Percentiles rank a stretch among this genome's conserved stretches.
Conservation (phyloP, 345 rosid species). For the Streptanthus diversifolius region DNA sequence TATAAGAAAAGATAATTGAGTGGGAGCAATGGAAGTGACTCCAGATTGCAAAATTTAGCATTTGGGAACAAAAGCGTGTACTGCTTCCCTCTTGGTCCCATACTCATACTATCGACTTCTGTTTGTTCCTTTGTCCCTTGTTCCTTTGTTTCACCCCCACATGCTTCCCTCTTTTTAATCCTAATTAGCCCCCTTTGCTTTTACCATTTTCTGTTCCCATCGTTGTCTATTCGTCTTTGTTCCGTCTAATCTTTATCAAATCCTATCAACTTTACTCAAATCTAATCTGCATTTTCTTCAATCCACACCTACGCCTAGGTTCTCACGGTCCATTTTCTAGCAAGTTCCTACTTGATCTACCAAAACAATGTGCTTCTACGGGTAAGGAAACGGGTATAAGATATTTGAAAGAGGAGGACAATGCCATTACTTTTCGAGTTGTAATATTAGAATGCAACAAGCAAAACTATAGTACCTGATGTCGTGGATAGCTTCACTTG, state of each 20-base stretch:
- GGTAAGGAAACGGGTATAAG: background rate
- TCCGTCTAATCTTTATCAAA: background rate
- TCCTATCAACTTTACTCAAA: background rate
- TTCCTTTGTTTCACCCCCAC: conserved; percentile 15
- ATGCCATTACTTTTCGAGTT: background rate
- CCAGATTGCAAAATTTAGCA: conserved; percentile 32
- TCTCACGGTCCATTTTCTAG: background rate
- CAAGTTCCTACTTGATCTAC: conserved; percentile 4
- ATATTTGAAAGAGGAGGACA: background rate
- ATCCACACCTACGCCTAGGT: background rate
- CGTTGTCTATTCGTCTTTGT: conserved; percentile 11
- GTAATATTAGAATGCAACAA: background rate
- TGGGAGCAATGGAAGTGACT: conserved; percentile 30
- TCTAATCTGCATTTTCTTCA: conserved; percentile 9
- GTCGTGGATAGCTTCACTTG: conserved; percentile 33
- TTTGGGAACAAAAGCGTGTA: conserved; percentile 28
- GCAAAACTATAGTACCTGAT: conserved; percentile 23
- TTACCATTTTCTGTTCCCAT: background rate
- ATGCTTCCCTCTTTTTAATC: conserved; percentile 2
- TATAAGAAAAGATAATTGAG: conserved; percentile 17
- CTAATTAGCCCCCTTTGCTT: background rate
- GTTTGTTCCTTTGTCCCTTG: conserved; percentile 33
- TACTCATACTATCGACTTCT: conserved; percentile 19
- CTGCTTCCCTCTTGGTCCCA: conserved; percentile 29
- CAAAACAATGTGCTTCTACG: background rate